Base-by-base conservation (phyloP, 139 green algal genomes). In the Chlamydomonas incerta region DNA sequence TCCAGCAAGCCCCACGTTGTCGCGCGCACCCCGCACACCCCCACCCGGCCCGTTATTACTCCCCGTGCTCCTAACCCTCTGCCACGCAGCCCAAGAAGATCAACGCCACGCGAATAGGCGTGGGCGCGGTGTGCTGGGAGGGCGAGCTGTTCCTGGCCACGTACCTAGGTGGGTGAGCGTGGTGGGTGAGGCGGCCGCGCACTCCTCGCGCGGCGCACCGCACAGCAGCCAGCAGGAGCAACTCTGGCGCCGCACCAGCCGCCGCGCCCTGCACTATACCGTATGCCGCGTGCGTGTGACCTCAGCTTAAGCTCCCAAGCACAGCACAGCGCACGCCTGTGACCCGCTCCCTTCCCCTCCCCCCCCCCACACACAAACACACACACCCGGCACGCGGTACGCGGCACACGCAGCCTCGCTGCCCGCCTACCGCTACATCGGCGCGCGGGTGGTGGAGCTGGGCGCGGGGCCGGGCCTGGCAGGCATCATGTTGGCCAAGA, bases 91-190 rank as follows among this genome's bases (percentile, higher is more conserved):
- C 91, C 31, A 85, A 91, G 52, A 87, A 70, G 15, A 80, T 94
- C 29, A 88, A 86, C n/a, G 89, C 91, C n/a, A 87, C 82, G n/a
- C 88, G 88, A 21, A 88, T 94, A 29, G 91, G 91, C 24, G 91
- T 94, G 65, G 91, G 91, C n/a, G 91, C 91, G 6, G 92, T 88
- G 58, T 52, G 91, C 37, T 94, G 91, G 91, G 91, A 94, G 76
- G 91, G 91, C 2, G 91, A 93, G 86, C 71, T 94, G 67, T 79
- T 93, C 72, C 88, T 94, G 66, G 91, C 91, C 1, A 82, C 89
- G 2, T 94, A 91, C 72, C 83, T 94, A 26, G 85, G 85, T 89
- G 80, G 6, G 75, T 33, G 21, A n/a, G n/a, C n/a, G n/a, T n/a
- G 57, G 72, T 57, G 35, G 47, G 47, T 68, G 62, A 23, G 62